Evolutionary conservation across 768 basidiomycete genomes (phyloP), one percentile per base, ranked within the genome.

Genomic region (Boletus speciosus): DNA sequence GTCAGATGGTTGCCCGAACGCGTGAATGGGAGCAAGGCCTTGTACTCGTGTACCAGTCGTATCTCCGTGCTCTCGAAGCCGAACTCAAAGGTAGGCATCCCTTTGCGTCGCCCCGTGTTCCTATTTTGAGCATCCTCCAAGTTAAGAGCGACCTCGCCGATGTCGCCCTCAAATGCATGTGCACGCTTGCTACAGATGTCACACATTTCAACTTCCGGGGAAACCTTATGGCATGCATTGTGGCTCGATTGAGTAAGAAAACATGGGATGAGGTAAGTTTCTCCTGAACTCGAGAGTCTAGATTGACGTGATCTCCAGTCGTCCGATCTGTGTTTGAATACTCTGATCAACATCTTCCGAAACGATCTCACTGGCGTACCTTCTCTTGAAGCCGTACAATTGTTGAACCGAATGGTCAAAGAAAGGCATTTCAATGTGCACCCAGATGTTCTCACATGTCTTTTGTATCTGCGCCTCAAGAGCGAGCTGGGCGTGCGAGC

Each of bases 1-100:
- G 92, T 69, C 96, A 98, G 72, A 85, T 91, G 76, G 94, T 99
- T 8, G 79, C 86, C 16, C 81, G 84, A 25, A 87, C 89, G 60
- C 82, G 97, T 59, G 97, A 98, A 65, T 98, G 88, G 82, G 97
- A 99, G 67, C 93, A 98, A 70, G 90, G 95, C 25, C 77, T 99
- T 51, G 88, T 98, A 34, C 72, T 78, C 50, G 83, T 86, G 23
- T 99, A 99, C 71, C 94, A 97, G 72, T 76, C 79, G 19, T 98
- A 94, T 74, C 80, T 99, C 59, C 88, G 86, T 49, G 77, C 81
- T 41, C 78, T 98, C 38, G 95, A 98, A 72, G 70, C 74, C 29
- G 96, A 97, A 73, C 71, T 97, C 61, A 96, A 94, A 81, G 82
- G 93, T 65, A 49, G 49, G 53, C 16, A 56, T 46, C 39, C 25